These are phyloP conservation scores for Alternaria angustiovoidea DNA, from an alignment of 2,329 filamentous ascomycete species.

Conservation along the genomic window DNA sequence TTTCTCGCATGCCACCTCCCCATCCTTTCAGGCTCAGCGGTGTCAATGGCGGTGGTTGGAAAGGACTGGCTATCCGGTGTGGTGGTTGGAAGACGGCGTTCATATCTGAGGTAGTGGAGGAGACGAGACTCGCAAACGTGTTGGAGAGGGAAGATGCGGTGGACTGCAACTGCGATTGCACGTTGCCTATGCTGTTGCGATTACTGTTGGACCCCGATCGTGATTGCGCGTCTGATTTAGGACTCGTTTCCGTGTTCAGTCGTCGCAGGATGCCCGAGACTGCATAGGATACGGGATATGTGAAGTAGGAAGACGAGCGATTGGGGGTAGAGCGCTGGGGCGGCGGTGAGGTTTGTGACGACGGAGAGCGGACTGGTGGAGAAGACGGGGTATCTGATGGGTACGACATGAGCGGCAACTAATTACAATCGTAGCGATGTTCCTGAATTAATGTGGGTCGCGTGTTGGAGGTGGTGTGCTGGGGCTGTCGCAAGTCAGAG, in stretches of 20 bases:
- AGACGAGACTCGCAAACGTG: slow-evolving; percentile 50
- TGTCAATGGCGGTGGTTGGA: slow-evolving; percentile 87
- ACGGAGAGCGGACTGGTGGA: slow-evolving; percentile 20
- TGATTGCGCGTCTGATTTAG: slow-evolving; percentile 17
- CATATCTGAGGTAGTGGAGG: slow-evolving; percentile 52
- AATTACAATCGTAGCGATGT: slow-evolving; percentile 11
- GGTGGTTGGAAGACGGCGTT: slow-evolving; percentile 68
- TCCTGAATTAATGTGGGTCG: slow-evolving; percentile 36
- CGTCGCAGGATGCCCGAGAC: slow-evolving; percentile 58
- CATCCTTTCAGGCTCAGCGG: slow-evolving; percentile 77
- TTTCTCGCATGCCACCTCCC: slow-evolving; percentile 64
- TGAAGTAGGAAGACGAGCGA: slow-evolving; percentile 55
- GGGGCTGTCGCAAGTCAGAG: slow-evolving; percentile 23
- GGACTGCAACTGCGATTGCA: slow-evolving; percentile 32
- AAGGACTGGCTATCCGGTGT: slow-evolving; percentile 74
- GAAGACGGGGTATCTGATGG: slow-evolving; percentile 29
- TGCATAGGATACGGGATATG: slow-evolving; percentile 60
- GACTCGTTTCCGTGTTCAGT: slow-evolving; percentile 54
- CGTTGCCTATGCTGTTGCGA: slow-evolving; percentile 15
- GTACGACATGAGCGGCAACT: slow-evolving; percentile 38
- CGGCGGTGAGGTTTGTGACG: slow-evolving; percentile 17
- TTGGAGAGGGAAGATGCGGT: slow-evolving; percentile 38
- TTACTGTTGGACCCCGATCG: slow-evolving; percentile 18
- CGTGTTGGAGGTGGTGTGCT: slow-evolving; percentile 29
- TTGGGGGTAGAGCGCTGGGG: slow-evolving; percentile 21